A percentile compares a stretch with the other conserved stretches of the same genome.
phyloP scores from a whole-genome alignment of 1,139 yeast genomes.

The Kazachstania sp. region DNA sequence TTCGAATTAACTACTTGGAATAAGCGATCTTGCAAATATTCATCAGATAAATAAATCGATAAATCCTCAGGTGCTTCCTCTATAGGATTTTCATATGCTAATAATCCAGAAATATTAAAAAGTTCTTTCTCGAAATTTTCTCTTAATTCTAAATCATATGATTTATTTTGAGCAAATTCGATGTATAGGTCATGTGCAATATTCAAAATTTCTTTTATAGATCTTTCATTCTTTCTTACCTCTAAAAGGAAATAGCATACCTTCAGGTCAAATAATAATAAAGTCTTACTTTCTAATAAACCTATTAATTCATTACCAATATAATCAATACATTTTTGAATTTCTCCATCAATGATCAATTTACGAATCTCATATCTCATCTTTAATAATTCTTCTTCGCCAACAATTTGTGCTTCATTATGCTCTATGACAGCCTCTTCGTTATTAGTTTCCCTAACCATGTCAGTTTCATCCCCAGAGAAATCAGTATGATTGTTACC shows the following conservation, averaged over 20 bases:
- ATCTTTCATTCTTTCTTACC: constrained; percentile 33
- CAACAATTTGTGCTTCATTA: constrained; percentile 25
- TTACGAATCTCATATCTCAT: constrained; percentile 47
- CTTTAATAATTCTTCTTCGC: constrained; percentile 37
- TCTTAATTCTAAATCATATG: constrained; percentile 14
- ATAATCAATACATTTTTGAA: constrained; percentile 40
- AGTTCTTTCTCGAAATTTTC: constrained; percentile 31
- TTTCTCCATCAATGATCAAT: constrained; percentile 39
- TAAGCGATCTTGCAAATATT: constrained; percentile 26
- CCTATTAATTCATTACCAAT: constrained; percentile 40
- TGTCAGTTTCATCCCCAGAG: neutral
- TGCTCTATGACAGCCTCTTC: constrained; percentile 22
- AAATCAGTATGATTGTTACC: constrained; percentile 12
- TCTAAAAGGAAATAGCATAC: constrained; percentile 38
- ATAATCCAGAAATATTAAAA: constrained; percentile 39
- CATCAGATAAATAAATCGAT: constrained; percentile 19
- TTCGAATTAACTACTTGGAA: constrained; percentile 25
- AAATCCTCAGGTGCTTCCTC: constrained; percentile 26
- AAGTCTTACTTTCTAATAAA: constrained; percentile 36
- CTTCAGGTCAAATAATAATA: constrained; percentile 45
- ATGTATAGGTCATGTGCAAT: constrained; percentile 42
- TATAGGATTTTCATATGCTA: constrained; percentile 46
- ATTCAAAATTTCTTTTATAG: constrained; percentile 33
- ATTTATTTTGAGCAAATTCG: constrained; percentile 30
- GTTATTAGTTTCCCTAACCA: neutral